Evolutionary conservation across 257 asterid species (phyloP), one percentile per base, ranked within the genome.

Genomic region (Petunia secreta): DNA sequence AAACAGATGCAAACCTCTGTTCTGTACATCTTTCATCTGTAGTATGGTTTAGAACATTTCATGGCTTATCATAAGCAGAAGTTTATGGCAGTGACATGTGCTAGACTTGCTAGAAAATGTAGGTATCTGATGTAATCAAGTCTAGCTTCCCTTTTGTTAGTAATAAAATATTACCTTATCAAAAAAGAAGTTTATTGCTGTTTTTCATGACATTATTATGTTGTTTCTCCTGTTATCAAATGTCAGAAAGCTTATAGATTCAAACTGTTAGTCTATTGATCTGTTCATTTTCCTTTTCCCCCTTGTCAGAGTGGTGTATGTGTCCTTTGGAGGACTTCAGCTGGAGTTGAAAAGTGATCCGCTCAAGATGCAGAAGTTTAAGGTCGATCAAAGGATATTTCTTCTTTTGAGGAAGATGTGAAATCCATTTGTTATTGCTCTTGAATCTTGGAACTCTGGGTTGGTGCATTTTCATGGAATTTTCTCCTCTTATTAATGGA

Each of bases 301-400:
- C 74, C 48, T 54, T 80, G 77, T 79, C 91, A 95, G 97, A 81
- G 89, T 55, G 75, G 91, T 86, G 3, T 89, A 86, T 65, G 83
- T 95, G 63, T 95, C 99, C 7, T 93, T 92, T 57, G 99, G 99
- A 79, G 99, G 98, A 74, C 98, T 95, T 86, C 98, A 95, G 76
- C 77, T 95, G 91, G 87, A 89, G 97, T 77, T 93, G 78, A 88
- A 85, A 75, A 94, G 95, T 5, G 84, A 88, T 64, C 90, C 90
- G 44, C 36, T 82, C 83, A 91, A 85, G 88, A 82, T 89, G 92
- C 85, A 73, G 3, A 83, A 90, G 80, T 91, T 91, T 82, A 90
- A 78, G 82, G 88, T 88, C 54, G 94, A 91, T 80, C 89, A 92
- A 50, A 92, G 85, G 92, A 58, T 92, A 85, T 95, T 91, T 83